These are phyloP conservation scores for Rhododendron vialii DNA, from an alignment of 148 eudicot species.

Conservation along the genomic window DNA sequence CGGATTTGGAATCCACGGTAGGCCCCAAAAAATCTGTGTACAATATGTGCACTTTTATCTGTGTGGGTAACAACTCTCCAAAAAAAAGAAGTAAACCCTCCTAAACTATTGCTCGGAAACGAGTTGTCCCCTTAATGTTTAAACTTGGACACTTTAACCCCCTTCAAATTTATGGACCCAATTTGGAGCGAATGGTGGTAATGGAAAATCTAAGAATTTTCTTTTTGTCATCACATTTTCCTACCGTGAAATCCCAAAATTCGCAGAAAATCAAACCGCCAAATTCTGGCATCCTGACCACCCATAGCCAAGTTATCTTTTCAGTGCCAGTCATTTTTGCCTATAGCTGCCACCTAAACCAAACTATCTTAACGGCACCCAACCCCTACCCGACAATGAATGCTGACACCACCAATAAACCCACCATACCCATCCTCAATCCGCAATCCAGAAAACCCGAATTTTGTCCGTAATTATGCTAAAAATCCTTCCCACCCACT, in stretches of 20 bases:
- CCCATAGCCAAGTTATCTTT: not conserved
- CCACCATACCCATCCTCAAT: not conserved
- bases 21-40: too few relatives aligned
- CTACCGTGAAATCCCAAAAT: too few relatives aligned
- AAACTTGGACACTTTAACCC: not conserved
- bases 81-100: not conserved
- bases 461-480: not conserved
- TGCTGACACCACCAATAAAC: not conserved
- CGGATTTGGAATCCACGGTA: rapidly evolving
- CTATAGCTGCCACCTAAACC: not conserved
- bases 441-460: not conserved
- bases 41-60: too few relatives aligned
- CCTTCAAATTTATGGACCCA: not conserved
- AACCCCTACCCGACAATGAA: not conserved
- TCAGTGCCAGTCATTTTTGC: too few relatives aligned
- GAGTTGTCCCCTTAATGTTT: not conserved
- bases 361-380: not conserved
- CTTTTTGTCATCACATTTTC: not conserved
- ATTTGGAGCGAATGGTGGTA: not conserved
- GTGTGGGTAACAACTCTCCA: too few relatives aligned
- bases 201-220: not conserved
- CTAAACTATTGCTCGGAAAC: not conserved
- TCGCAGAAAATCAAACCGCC: too few relatives aligned
- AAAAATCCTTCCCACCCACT: not conserved
- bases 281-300: not conserved